Base-by-base conservation (phyloP, 192 early-diverging fungal genomes). In the Chytriomyces confervae region DNA sequence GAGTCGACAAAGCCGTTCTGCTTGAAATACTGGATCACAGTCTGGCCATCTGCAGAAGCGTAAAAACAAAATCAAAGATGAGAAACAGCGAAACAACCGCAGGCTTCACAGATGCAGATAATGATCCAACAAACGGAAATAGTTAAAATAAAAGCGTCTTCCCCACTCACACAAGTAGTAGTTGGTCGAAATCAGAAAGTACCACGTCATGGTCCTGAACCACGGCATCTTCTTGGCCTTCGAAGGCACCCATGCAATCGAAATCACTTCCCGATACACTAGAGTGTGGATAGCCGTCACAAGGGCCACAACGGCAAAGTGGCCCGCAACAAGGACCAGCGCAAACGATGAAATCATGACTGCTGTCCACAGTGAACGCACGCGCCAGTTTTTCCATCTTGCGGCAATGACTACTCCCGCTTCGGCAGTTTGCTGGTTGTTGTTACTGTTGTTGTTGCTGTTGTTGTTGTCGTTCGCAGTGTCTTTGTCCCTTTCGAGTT, bases 211-310 rank as follows among this genome's bases (percentile, higher is more conserved):
- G 6, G 94, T 91, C 45, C 81, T 50, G 80, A 95, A 93, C 96
- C 96, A 98, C 6, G 95, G 94, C 68, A 98, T 80, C 62, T 92
- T 93, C 67, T 91, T 91, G 68, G 94, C 91, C 68, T 91, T 93
- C 76, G 92, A 93, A 20, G 94, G 93, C 46, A 92, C 88, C 77
- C 91, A 86, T 43, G 94, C 93, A 64, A 98, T 90, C 27, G 91
- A 89, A 77, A 98, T 97, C n/a, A 98, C 94, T 82, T 98, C 97
- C 66, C 87, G 88, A 84, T 95, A 98, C 49, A 98, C 95, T 46
- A 94, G 72, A 46, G 91, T 87, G 78, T 96, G 95, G 63, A 98
- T 87, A 66, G 91, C 83, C 61, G 93, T 86, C 3, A 98, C 95
- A 81, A 95, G 87, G 61, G 95, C 71, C 72, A 97, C 94, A 48